Percentiles rank a stretch among this genome's conserved stretches.
These are phyloP conservation scores for Penicillium sclerotigenum DNA, from an alignment of 2,329 filamentous ascomycete genomes.

Conservation along the genomic window DNA sequence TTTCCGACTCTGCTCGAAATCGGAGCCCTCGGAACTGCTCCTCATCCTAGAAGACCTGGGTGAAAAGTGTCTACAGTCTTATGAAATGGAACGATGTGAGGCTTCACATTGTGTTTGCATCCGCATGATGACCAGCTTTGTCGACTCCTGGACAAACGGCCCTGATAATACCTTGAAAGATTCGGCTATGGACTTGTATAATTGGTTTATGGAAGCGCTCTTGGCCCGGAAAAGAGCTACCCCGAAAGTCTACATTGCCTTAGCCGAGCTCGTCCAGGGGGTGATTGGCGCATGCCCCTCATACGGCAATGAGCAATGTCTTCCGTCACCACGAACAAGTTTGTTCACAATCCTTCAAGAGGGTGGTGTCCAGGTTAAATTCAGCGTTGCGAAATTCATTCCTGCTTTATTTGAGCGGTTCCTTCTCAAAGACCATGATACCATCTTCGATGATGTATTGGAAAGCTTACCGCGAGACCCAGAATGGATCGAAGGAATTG, in stretches of 20 bases:
- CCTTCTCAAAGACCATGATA: conserved; percentile 77
- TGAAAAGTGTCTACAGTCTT: conserved; percentile 49
- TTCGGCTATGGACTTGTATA: conserved; percentile 71
- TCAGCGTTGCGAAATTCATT: conserved; percentile 66
- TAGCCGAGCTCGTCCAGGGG: conserved; percentile 67
- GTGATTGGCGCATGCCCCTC: conserved; percentile 65
- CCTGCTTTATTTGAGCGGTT: conserved; percentile 76
- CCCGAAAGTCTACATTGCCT: conserved; percentile 60
- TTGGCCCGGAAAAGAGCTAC: conserved; percentile 69
- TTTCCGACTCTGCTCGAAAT: conserved; percentile 29
- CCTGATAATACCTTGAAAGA: conserved; percentile 59
- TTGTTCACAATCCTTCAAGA: conserved; percentile 69
- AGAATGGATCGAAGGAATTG: conserved; percentile 75
- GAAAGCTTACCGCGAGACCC: conserved; percentile 70
- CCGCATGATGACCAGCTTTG: conserved; percentile 63
- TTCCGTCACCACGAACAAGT: conserved; percentile 65
- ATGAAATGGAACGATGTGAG: conserved; percentile 70
- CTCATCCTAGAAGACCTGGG: conserved; percentile 49
- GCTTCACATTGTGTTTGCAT: conserved; percentile 66
- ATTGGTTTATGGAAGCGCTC: conserved; percentile 67
- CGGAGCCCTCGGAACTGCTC: conserved; percentile 39
- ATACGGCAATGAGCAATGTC: conserved; percentile 60
- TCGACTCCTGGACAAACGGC: conserved; percentile 60
- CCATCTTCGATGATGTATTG: conserved; percentile 81
- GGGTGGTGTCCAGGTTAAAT: conserved; percentile 69